Conservation (phyloP, 1,139 yeast species). For the Geotrichum fermentans region DNA sequence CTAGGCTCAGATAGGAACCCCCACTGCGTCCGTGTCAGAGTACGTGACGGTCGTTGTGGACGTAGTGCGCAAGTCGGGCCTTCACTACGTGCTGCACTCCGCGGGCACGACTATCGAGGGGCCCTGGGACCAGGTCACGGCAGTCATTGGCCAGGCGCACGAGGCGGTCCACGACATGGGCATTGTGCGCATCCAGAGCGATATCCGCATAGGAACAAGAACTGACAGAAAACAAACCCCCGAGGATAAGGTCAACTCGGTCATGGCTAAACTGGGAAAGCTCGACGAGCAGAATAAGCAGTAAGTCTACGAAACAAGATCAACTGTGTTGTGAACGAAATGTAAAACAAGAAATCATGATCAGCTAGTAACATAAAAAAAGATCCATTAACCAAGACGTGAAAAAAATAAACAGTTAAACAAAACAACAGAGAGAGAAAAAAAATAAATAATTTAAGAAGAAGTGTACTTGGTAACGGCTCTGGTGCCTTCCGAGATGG, state of each 20-base stretch:
- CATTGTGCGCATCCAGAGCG: conserved; percentile 73
- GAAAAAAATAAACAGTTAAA: conserved; percentile 1
- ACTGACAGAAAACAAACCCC: conserved; percentile 36
- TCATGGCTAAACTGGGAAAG: conserved; percentile 40
- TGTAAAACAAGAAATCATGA: background rate
- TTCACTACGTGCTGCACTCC: conserved; percentile 69
- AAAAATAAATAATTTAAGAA: conserved; percentile 28
- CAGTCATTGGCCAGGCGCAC: conserved; percentile 73
- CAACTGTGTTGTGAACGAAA: background rate
- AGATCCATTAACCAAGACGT: conserved; percentile 10
- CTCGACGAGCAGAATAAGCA: conserved; percentile 33
- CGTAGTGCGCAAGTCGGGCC: conserved; percentile 54
- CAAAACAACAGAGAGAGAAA: background rate
- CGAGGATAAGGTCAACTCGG: conserved; percentile 34
- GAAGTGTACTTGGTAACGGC: conserved; percentile 99
- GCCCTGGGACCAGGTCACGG: conserved; percentile 86
- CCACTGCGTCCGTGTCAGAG: conserved; percentile 69
- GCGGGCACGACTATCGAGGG: conserved; percentile 92
- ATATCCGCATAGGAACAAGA: conserved; percentile 73
- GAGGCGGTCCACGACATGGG: conserved; percentile 64
- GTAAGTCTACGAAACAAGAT: no score
- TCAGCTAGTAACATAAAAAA: background rate
- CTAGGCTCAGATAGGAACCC: conserved; percentile 63
- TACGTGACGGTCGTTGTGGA: conserved; percentile 68
- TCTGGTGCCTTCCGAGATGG: conserved; percentile 99